These are phyloP conservation scores for Pilobolus umbonatus DNA, from an alignment of 192 early-diverging fungal genomes.

Conservation along the genomic window DNA sequence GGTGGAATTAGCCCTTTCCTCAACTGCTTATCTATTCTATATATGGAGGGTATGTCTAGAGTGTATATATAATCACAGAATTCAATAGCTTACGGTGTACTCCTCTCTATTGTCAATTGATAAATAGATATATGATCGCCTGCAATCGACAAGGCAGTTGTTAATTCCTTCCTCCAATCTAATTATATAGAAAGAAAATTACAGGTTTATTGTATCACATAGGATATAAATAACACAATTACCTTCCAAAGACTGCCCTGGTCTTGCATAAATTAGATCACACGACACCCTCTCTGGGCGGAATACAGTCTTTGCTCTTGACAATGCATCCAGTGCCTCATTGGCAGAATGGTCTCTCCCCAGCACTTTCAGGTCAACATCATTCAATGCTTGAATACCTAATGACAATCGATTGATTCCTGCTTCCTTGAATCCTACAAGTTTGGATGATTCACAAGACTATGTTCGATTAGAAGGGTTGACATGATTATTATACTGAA, in stretches of 20 bases:
- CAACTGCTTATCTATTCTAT: constrained; percentile 37
- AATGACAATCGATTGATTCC: constrained; percentile 51
- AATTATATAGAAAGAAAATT: neutral
- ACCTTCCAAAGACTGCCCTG: constrained; percentile 34
- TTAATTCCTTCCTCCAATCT: neutral
- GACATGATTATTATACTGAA: neutral
- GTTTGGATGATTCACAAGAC: constrained; percentile 19
- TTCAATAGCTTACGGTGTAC: constrained; percentile 41
- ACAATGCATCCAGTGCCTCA: constrained; percentile 37
- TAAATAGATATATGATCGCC: constrained; percentile 49
- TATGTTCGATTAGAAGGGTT: neutral
- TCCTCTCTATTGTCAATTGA: constrained; percentile 46
- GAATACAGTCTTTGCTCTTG: constrained; percentile 40
- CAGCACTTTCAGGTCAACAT: constrained; percentile 30
- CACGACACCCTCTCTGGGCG: constrained; percentile 36
- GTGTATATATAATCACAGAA: neutral
- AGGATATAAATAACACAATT: neutral
- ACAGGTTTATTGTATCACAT: neutral
- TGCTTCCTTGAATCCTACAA: constrained; percentile 32
- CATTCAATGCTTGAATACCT: constrained; percentile 50
- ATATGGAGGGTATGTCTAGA: neutral
- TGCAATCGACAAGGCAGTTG: constrained; percentile 38
- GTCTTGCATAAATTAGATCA: constrained; percentile 51
- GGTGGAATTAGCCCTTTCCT: constrained; percentile 23
- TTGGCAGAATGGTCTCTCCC: constrained; percentile 42